Evolutionary conservation across 2,329 filamentous ascomycete species (phyloP), one percentile per base, ranked within the genome.

Genomic region (Aspergillus floridensis): DNA sequence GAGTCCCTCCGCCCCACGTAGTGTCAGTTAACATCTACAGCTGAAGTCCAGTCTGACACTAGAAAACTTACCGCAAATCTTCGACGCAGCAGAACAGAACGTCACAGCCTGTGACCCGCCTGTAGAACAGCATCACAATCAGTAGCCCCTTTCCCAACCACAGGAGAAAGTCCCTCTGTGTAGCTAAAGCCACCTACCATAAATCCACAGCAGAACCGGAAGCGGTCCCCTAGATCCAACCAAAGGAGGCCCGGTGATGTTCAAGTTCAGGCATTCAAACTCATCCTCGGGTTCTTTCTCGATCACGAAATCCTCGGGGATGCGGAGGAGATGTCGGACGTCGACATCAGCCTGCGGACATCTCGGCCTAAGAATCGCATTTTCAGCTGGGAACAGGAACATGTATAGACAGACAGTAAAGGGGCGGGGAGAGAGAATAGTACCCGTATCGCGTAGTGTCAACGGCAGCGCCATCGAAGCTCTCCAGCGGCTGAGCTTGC

Each of bases 181-280:
- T 35, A 5, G 16, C 12, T 22, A 21, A 14, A 48, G 49, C 8
- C 24, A 48, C 46, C 47, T 58, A 72, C 79, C 80, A 59, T 81
- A 76, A 16, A 81, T 78, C 77, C 79, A 81, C 11, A 81, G 59
- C 8, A 80, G 51, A 11, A 81, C 78, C 1, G 79, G 79, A 0
- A 79, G 54, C 2, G 60, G 57, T 0, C 26, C 49, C 4, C 51
- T 29, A 0, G 8, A 31, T 0, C 50, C 7, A 3, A 46, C 11
- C 1, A 57, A 53, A 3, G 63, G 61, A 0, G 70, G 78, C 19
- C 66, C 62, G 4, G 67, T 74, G 3, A 81, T 71, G 22, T 80
- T 77, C 2, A 81, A 35, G 54, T 80, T 81, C 48, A 78, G 62
- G 50, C 79, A 81, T 21, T 69, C 66, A 5, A 80, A 76, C 61